Percentiles rank a stretch among this genome's conserved stretches.
Conservation (phyloP, 1,139 yeast species). For the Blastobotrys illinoisensis region DNA sequence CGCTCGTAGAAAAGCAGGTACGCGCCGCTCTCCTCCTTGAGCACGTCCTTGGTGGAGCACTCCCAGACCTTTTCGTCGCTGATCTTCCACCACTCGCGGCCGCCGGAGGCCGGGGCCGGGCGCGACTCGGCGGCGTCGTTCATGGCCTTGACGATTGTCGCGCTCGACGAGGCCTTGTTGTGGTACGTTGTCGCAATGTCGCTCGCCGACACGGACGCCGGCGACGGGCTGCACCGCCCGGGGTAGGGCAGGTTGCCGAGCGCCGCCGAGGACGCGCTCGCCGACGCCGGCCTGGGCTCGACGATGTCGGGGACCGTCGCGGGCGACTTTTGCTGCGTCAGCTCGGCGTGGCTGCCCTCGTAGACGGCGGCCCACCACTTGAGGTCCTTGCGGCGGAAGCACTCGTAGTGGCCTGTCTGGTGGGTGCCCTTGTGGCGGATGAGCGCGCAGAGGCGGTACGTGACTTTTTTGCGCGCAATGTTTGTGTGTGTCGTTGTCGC, state of each 20-base stretch:
- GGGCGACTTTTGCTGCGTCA: background rate
- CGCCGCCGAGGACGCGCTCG: background rate
- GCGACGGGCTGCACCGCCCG: constrained; percentile 20
- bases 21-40: constrained; percentile 66
- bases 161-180: constrained; percentile 3
- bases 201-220: constrained; percentile 18
- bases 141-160: background rate
- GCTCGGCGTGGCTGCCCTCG: background rate
- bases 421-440: constrained; percentile 88
- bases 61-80: constrained; percentile 72
- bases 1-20: constrained; percentile 77
- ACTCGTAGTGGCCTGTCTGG: constrained; percentile 69
- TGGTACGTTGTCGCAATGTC: constrained; percentile 15
- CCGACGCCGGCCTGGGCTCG: no score
- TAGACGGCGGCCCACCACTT: background rate
- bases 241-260: constrained; percentile 15
- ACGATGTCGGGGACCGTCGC: no score
- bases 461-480: constrained; percentile 17
- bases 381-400: constrained; percentile 32
- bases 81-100: constrained; percentile 66
- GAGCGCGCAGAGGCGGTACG: constrained; percentile 61
- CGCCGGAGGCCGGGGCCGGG: background rate
- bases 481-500: background rate
- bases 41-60: constrained; percentile 52
- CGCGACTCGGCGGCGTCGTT: constrained; percentile 5